Evolutionary conservation across 2,329 filamentous ascomycete species (phyloP), one percentile per base, ranked within the genome.

Genomic region (Davidsoniella virescens): DNA sequence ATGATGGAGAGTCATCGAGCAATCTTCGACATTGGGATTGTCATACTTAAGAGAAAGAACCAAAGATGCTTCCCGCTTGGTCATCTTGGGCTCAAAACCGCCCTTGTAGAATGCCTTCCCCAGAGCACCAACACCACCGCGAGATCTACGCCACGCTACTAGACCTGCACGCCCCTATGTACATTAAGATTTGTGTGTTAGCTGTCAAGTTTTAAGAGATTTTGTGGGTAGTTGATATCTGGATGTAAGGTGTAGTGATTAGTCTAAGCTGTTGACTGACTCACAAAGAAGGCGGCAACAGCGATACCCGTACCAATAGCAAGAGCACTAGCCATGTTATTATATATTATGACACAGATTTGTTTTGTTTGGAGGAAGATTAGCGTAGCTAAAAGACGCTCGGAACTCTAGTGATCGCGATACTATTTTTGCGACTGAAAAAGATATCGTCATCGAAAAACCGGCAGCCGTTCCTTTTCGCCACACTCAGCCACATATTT

Each of bases 81-180:
- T 95, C 90, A 98, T 98, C 67, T 83, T 84, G 54, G 80, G 73
- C 70, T 98, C 92, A 63, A 98, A 98, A n/a, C 92, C 92, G 58
- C 92, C 92, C 68, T 96, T 98, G 75, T 95, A 96, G 63, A 87
- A 98, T 40, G 87, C 80, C 65, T 88, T 87, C 59, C 92, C 92
- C 58, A 94, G 70, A 36, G 84, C 81, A 57, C 83, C 84, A 44
- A 84, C 72, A 56, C 82, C 82, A 55, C 84, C 84, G 55, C 84
- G 76, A 54, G 83, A 94, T 60, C 86, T 79, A 56, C 88, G 80
- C 65, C 88, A 77, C 58, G 92, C 92, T 60, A 96, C 84, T 38
- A 94, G 76, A 59, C 88, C 90, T 54, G 92, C 90, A 62, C 92
- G 86, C 57, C 92, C 90, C 87, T 95, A 60, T 39, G 47, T 18